Evolutionary conservation across 2,329 filamentous ascomycete genomes (phyloP).

Genomic region (Chaetomium olivaceum): DNA sequence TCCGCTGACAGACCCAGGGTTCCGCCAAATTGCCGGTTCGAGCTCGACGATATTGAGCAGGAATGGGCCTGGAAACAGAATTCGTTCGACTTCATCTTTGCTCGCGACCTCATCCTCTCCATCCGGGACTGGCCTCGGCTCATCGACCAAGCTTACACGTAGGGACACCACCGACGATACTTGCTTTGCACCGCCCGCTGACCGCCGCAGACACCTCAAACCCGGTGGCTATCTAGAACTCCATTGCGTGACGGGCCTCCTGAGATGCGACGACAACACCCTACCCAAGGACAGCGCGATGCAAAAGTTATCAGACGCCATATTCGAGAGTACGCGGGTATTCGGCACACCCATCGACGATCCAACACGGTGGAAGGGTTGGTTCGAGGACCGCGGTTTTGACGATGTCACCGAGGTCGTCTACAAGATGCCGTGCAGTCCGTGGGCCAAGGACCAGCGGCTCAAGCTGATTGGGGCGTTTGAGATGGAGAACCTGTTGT

Average conservation of each 20-base stretch:
- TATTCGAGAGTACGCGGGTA: constrained; percentile 14
- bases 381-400: constrained; percentile 30
- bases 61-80: constrained; percentile 42
- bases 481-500: constrained; percentile 27
- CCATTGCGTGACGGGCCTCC: constrained; percentile 29
- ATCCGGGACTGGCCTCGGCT: constrained; percentile 40
- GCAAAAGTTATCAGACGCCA: constrained; percentile 19
- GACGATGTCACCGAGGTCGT: constrained; percentile 27
- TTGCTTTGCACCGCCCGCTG: background rate
- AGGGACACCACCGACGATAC: background rate
- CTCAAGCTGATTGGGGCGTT: constrained; percentile 32
- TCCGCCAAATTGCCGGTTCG: constrained; percentile 41
- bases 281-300: constrained; percentile 29
- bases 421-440: constrained; percentile 30
- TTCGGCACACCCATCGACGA: constrained; percentile 28
- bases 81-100: constrained; percentile 41
- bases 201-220: constrained; percentile 30
- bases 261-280: constrained; percentile 24
- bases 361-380: constrained; percentile 26
- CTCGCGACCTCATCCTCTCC: constrained; percentile 33
- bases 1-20: constrained; percentile 25
- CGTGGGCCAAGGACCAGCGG: constrained; percentile 31
- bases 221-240: constrained; percentile 33
- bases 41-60: constrained; percentile 42
- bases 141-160: constrained; percentile 39